A percentile compares a stretch with the other conserved stretches of the same genome.
These are phyloP conservation scores for Aspergillus sergii DNA, from an alignment of 2,329 filamentous ascomycete genomes.

Conservation along the genomic window DNA sequence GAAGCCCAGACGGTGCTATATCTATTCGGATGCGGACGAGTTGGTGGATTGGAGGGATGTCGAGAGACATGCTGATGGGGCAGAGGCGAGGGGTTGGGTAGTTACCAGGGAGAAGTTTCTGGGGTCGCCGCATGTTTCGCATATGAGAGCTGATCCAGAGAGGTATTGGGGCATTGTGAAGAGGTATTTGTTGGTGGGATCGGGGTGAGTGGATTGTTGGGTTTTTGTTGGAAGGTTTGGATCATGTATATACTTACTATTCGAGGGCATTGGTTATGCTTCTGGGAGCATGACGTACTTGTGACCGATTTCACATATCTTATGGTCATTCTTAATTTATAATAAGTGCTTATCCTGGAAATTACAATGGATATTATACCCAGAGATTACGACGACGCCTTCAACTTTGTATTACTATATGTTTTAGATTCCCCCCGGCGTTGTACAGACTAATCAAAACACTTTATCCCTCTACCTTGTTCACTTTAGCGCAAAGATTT, in stretches of 20 bases:
- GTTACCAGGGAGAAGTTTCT: conserved; percentile 41
- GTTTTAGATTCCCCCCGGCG: too few relatives aligned
- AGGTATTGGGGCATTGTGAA: conserved; percentile 44
- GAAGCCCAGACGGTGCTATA: conserved; percentile 35
- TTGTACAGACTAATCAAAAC: too few relatives aligned
- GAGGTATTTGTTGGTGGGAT: conserved; percentile 16
- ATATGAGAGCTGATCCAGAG: conserved; percentile 41
- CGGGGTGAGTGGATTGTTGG: background rate
- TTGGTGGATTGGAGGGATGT: conserved; percentile 40
- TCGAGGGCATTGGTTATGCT: background rate
- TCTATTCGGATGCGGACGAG: conserved; percentile 44
- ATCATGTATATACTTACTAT: background rate
- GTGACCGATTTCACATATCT: background rate
- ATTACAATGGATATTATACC: background rate
- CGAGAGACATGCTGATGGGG: conserved; percentile 38
- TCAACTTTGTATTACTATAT: too few relatives aligned
- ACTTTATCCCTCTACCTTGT: too few relatives aligned
- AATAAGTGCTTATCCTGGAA: background rate
- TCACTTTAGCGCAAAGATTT: too few relatives aligned
- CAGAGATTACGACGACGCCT: background rate
- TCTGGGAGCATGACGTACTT: background rate
- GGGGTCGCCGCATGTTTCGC: conserved; percentile 42
- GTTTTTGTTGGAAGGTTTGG: background rate
- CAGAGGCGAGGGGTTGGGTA: conserved; percentile 33
- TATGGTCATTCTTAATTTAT: background rate